These are phyloP conservation scores for Phoma herbarum DNA, from an alignment of 2,329 filamentous ascomycete species.

Conservation along the genomic window DNA sequence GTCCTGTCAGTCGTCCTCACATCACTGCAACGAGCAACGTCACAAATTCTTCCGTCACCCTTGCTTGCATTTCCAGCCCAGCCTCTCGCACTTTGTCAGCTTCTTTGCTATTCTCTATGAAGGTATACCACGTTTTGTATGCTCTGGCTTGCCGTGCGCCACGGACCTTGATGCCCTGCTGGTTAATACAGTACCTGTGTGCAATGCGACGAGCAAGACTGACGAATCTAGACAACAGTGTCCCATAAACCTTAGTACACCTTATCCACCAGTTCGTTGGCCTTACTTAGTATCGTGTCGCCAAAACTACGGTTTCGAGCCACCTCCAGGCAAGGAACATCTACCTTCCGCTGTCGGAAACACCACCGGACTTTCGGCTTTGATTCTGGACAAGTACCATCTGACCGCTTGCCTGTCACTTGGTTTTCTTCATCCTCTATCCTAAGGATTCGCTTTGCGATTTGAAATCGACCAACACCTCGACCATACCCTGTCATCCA, in stretches of 20 bases:
- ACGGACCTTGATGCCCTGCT: conserved; percentile 27
- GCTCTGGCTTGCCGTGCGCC: conserved; percentile 31
- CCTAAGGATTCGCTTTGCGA: conserved; percentile 10
- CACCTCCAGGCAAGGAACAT: conserved; percentile 40
- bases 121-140: conserved; percentile 21
- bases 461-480: conserved; percentile 2
- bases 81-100: conserved; percentile 16
- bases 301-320: conserved; percentile 29
- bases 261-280: conserved; percentile 13
- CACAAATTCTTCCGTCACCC: conserved; percentile 34
- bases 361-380: conserved; percentile 27
- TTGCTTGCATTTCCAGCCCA: conserved; percentile 27
- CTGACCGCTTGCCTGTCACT: conserved; percentile 3
- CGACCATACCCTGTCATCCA: conserved; percentile 19
- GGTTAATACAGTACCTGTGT: conserved; percentile 31
- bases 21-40: conserved; percentile 46
- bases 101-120: conserved; percentile 6
- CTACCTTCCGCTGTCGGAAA: conserved; percentile 32
- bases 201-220: conserved; percentile 43
- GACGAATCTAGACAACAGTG: conserved; percentile 36
- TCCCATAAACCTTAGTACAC: conserved; percentile 37
- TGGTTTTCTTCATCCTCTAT: conserved; percentile 5
- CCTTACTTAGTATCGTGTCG: conserved; percentile 26
- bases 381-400: conserved; percentile 15
- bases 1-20: conserved; percentile 38